Percentiles rank a stretch among this genome's conserved stretches.
Conservation (phyloP, 495 filamentous ascomycete species). For the Pseudevernia furfuracea region DNA sequence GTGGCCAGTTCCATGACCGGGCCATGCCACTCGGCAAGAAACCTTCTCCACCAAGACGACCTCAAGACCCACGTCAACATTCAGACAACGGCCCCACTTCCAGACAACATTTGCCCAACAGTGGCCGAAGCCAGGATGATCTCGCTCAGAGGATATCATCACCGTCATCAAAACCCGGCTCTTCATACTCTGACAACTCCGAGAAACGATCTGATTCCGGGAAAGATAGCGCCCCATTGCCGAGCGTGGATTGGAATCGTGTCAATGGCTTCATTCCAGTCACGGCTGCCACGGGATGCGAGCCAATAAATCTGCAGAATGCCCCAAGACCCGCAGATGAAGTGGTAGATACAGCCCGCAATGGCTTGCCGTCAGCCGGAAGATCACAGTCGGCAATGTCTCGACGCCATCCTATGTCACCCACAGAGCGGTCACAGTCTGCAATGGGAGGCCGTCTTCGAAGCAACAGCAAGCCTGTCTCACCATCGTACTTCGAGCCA, state of each 20-base stretch:
- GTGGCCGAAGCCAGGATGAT: conserved; percentile 10
- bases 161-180: conserved; percentile 20
- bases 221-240: conserved; percentile 4
- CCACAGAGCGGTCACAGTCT: conserved; percentile 36
- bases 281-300: conserved; percentile 7
- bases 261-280: conserved; percentile 14
- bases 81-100: conserved; percentile 7
- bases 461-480: conserved; percentile 43
- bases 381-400: conserved; percentile 36
- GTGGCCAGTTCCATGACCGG: conserved; percentile 17
- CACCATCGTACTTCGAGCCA: conserved; percentile 39
- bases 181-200: conserved; percentile 18
- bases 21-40: conserved; percentile 15
- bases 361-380: conserved; percentile 26
- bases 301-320: conserved; percentile 8
- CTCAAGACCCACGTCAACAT: conserved; percentile 16
- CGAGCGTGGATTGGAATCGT: conserved; percentile 13
- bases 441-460: conserved; percentile 39
- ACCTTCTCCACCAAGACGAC: not conserved
- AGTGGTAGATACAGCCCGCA: conserved; percentile 25
- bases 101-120: conserved; percentile 7
- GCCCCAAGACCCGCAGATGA: conserved; percentile 40
- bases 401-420: not conserved
- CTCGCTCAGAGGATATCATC: conserved; percentile 9
- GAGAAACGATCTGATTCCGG: conserved; percentile 10